Conservation (phyloP, 306 rosid species). For the Sindora glabra region DNA sequence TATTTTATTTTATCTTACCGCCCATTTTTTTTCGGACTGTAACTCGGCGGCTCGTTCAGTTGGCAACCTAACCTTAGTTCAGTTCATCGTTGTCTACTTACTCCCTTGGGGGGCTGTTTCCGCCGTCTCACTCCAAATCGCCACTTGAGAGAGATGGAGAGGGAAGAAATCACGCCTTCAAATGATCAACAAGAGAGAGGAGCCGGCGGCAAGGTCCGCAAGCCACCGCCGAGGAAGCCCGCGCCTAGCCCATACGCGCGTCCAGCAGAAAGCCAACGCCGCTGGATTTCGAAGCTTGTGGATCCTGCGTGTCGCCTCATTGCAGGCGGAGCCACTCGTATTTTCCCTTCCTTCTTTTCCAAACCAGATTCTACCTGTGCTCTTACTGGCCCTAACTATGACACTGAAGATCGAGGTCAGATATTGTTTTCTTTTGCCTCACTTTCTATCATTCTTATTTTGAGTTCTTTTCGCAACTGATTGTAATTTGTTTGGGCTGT, state of each 20-base stretch:
- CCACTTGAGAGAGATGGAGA: not conserved
- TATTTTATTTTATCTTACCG: too few species aligned
- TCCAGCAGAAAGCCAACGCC: conserved; percentile 15
- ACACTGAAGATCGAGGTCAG: not conserved
- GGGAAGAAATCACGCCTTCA: not conserved
- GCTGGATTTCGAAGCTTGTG: conserved; percentile 67
- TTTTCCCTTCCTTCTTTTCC: conserved; percentile 51
- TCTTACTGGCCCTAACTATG: conserved; percentile 4
- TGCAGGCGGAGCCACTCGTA: conserved; percentile 48
- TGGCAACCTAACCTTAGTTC: too few species aligned
- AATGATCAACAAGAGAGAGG: conserved; percentile 9
- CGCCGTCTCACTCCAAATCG: too few species aligned
- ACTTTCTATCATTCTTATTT: too few species aligned
- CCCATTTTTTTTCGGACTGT: too few species aligned
- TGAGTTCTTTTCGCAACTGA: not conserved
- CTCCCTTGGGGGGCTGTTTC: too few species aligned
- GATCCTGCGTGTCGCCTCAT: conserved; percentile 76
- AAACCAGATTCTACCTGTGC: conserved; percentile 12
- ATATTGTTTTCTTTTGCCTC: not conserved
- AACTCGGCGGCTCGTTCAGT: too few species aligned
- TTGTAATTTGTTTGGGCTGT: not conserved
- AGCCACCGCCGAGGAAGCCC: conserved; percentile 31
- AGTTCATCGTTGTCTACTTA: too few species aligned
- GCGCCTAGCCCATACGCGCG: conserved; percentile 17
- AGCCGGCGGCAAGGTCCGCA: conserved; percentile 29